Base-by-base conservation (phyloP, 805 yeast species). In the Saccharomycodes ludwigii region DNA sequence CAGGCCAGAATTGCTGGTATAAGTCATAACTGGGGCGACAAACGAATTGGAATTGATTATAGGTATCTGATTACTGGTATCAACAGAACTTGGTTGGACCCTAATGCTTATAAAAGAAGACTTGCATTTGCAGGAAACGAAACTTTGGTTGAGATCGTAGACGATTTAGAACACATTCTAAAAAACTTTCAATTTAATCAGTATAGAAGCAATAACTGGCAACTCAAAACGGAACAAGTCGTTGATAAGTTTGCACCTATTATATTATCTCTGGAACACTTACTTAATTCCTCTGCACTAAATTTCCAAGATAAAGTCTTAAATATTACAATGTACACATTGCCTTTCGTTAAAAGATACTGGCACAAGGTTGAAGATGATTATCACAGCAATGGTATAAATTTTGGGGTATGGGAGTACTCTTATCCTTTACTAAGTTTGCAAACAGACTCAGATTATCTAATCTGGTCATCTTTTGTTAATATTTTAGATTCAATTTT, bases 231-330 rank as follows among this genome's bases (percentile, higher is more conserved):
- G 0, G 61, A 59, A 29, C 59, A 53, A 21, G 63, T 73, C n/a
- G 63, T 59, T 5, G 51, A 51, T 18, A 73, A 73, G 43, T 75
- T 75, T 46, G 55, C 71, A 1, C 77, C 79, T 8, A 49, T 64
- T 23, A 42, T 74, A 16, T 40, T 53, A 24, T 43, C 49, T 5
- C 37, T 73, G 32, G 66, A 71, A 33, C 44, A 51, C 1, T 50
- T 65, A 21, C 37, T 35, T 15, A 21, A 24, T 19, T 38, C 37
- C 10, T 39, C 30, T 9, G 38, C 43, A 8, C 6, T 25, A 4
- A 19, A 33, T 3, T 27, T 35, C 2, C 42, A 38, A 12, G 43
- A 42, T 13, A 39, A 39, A 2, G 43, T 50, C 1, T 40, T 50
- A 14, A 61, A 64, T 32, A 36, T 69, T 6, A 57, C 73, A 0